Evolutionary conservation across 306 rosid genomes (phyloP).

Genomic region (cucumber (Cucumis sativus)): DNA sequence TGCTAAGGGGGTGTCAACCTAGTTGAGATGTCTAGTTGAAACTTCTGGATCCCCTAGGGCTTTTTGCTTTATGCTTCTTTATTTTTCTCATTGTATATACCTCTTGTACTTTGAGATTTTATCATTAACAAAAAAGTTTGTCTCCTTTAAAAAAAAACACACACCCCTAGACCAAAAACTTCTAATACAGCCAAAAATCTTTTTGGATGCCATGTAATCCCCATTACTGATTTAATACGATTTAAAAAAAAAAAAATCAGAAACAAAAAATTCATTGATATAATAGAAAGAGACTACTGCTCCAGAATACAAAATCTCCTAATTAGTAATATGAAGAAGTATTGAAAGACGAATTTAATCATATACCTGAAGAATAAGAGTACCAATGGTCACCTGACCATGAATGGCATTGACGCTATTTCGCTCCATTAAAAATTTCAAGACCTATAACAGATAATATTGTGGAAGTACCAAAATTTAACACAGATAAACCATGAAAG

Average conservation of each 20-base stretch:
- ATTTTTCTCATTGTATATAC: too few species aligned
- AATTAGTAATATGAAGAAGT: not conserved
- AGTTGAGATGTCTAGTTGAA: too few species aligned
- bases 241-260: too few species aligned
- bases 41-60: too few species aligned
- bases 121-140: too few species aligned
- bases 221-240: not conserved
- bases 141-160: not conserved
- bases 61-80: too few species aligned
- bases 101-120: too few species aligned
- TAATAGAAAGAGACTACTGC: too few species aligned
- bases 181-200: not conserved
- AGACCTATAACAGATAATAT: constrained; percentile 40
- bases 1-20: too few species aligned
- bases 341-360: not conserved
- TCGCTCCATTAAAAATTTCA: constrained; percentile 89
- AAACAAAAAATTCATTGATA: too few species aligned
- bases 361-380: constrained; percentile 76
- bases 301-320: not conserved
- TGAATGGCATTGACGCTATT: constrained; percentile 68
- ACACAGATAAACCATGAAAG: not conserved
- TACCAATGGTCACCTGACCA: constrained; percentile 91
- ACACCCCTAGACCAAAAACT: not conserved
- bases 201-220: not conserved
- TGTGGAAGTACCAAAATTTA: constrained; percentile 8